A percentile compares a stretch with the other conserved stretches of the same genome.
Conservation (phyloP, 257 asterid genomes). For the Solanum medicagineum region DNA sequence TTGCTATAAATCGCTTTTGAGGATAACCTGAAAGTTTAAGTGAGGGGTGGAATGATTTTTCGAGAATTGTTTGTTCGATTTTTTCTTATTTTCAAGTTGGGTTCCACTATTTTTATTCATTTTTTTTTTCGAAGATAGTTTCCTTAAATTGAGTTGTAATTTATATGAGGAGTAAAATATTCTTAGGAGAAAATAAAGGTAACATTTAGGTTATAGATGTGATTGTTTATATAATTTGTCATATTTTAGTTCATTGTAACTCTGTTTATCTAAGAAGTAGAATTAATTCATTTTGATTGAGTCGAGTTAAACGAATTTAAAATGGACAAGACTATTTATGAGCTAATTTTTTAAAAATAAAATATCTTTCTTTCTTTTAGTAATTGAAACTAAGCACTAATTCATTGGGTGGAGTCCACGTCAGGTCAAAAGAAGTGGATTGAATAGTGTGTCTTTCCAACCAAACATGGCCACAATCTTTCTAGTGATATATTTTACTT, state of each 20-base stretch:
- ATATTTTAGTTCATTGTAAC: background rate
- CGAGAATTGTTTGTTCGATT: no score
- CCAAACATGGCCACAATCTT: constrained; percentile 12
- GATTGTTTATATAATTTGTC: background rate
- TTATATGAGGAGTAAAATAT: background rate
- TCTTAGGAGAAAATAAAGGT: background rate
- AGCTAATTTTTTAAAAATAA: background rate
- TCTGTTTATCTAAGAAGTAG: no score
- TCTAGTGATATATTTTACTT: constrained; percentile 17
- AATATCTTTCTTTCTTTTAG: background rate
- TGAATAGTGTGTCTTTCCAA: constrained; percentile 2
- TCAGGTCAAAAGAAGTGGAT: constrained; percentile 18
- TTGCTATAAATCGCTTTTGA: background rate
- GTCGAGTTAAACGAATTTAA: no score
- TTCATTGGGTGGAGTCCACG: constrained; percentile 3
- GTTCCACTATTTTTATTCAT: background rate
- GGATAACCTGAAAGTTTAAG: background rate
- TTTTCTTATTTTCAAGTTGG: background rate
- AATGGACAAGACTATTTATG: background rate
- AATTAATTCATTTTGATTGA: background rate
- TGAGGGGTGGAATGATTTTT: background rate
- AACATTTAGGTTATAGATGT: background rate
- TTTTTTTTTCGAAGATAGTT: background rate
- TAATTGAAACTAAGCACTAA: background rate
- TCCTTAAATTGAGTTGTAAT: background rate